Conservation (phyloP, 495 filamentous ascomycete genomes). For the Hypoxylon trugodes region DNA sequence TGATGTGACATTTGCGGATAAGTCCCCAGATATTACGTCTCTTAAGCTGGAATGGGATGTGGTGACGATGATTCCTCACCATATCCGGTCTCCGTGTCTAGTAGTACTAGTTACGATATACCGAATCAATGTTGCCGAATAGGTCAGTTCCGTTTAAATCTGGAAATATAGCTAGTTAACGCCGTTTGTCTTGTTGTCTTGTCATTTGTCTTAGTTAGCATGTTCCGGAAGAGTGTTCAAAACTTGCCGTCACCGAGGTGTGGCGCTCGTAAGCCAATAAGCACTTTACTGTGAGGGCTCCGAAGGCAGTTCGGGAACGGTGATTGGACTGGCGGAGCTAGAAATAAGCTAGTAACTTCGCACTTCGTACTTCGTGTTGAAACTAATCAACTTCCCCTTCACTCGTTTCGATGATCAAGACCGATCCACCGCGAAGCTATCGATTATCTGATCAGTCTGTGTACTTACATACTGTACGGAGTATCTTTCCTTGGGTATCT, state of each 20-base stretch:
- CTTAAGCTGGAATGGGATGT: conserved; percentile 12
- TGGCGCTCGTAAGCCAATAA: conserved; percentile 30
- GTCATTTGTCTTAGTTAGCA: conserved; percentile 23
- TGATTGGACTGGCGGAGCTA: conserved; percentile 29
- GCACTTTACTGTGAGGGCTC: conserved; percentile 16
- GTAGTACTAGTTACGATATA: background rate
- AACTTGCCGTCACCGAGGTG: conserved; percentile 33
- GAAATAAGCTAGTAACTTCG: conserved; percentile 8
- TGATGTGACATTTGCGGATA: conserved; percentile 1
- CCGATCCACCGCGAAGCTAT: conserved; percentile 16
- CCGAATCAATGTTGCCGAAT: conserved; percentile 21
- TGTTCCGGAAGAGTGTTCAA: conserved; percentile 10
- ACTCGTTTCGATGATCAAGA: conserved; percentile 11
- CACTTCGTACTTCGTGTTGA: conserved; percentile 11
- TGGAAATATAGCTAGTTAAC: conserved; percentile 15
- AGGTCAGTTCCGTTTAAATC: conserved; percentile 11
- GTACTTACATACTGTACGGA: background rate
- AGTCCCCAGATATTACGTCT: background rate
- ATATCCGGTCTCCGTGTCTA: conserved; percentile 5
- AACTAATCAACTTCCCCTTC: conserved; percentile 9
- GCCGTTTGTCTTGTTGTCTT: conserved; percentile 19
- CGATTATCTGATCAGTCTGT: background rate
- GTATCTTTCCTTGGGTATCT: too few species aligned
- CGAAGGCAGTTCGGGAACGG: conserved; percentile 15
- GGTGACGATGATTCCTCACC: conserved; percentile 8